Base-by-base conservation (phyloP, 2,329 filamentous ascomycete genomes). In the Chalara sp. region DNA sequence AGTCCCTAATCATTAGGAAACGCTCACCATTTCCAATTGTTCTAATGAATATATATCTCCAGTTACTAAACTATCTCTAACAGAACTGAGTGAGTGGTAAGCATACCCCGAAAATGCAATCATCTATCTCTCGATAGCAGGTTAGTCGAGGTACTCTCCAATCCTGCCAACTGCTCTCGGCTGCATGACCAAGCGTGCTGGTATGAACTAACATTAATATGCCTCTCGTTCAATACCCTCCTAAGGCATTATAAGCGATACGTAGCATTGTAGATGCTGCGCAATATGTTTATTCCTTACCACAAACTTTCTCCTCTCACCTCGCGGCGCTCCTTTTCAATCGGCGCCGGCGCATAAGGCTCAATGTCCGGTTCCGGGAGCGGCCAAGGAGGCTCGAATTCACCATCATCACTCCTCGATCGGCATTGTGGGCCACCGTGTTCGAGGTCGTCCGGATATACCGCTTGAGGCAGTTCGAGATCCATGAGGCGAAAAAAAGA, bases 91-190 rank as follows among this genome's bases (percentile, higher is more conserved):
- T 6, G 32, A 28, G 21, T 21, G 21, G 21, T 21, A 21, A 21
- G 55, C 65, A 48, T 62, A 70, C 66, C 70, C 70, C 47, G 69
- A 71, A 50, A 72, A 71, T 32, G 69, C 68, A 53, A 72, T 72
- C 70, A 72, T 72, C 68, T 70, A 13, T 39, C 13, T 39, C 35
- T 10, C 10, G 21, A 21, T 21, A 21, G 2, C 21, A 21, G 21
- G 21, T 21, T 21, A 21, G 21, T 21, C 21, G 21, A 21, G 21
- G 21, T 21, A 21, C 21, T 21, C 21, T 21, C 3, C 21, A 21
- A 21, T 21, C 21, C 21, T 21, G 21, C 21, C 21, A 21, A 21
- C 21, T 21, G 21, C 21, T 21, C 21, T 21, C 21, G 21, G 21
- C 13, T 13, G 13, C 10, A 39, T 39, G 13, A 39, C 10, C 10